A percentile compares a stretch with the other conserved stretches of the same genome.
These are phyloP conservation scores for Cardamine resedifolia DNA, from an alignment of 345 rosid genomes.

Conservation along the genomic window DNA sequence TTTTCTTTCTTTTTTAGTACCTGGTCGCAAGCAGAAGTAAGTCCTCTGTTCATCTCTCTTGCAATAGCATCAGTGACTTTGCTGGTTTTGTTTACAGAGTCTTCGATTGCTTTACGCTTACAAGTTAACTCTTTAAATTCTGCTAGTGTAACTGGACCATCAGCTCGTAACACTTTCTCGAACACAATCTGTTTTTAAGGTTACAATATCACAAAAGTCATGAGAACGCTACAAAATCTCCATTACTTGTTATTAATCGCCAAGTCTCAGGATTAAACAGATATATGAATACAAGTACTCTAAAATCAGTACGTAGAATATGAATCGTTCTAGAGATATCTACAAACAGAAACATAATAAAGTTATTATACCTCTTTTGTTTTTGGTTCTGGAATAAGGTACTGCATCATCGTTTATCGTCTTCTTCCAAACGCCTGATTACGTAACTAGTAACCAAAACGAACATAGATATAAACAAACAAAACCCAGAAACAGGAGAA, in stretches of 20 bases:
- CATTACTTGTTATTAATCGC: background rate
- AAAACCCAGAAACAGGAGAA: background rate
- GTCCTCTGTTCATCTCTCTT: constrained; percentile 70
- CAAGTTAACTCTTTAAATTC: constrained; percentile 62
- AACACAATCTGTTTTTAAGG: constrained; percentile 50
- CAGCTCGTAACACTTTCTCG: constrained; percentile 51
- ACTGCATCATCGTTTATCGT: constrained; percentile 24
- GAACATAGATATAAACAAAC: background rate
- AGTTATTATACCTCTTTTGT: constrained; percentile 35
- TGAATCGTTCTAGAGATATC: background rate
- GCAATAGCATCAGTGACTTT: constrained; percentile 59
- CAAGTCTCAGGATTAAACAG: background rate
- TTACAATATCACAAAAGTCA: background rate
- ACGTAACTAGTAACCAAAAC: constrained; percentile 9
- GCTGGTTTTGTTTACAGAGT: constrained; percentile 62
- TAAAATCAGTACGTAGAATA: background rate
- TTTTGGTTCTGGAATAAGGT: constrained; percentile 34
- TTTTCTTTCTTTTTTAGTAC: too few relatives aligned
- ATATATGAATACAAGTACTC: background rate
- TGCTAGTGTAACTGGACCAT: constrained; percentile 56
- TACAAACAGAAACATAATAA: background rate
- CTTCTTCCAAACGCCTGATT: background rate
- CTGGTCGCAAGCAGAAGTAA: constrained; percentile 56
- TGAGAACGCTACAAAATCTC: background rate
- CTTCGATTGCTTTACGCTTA: constrained; percentile 63